Evolutionary conservation across 768 basidiomycete species (phyloP).

Genomic region (Hericium alpestre): DNA sequence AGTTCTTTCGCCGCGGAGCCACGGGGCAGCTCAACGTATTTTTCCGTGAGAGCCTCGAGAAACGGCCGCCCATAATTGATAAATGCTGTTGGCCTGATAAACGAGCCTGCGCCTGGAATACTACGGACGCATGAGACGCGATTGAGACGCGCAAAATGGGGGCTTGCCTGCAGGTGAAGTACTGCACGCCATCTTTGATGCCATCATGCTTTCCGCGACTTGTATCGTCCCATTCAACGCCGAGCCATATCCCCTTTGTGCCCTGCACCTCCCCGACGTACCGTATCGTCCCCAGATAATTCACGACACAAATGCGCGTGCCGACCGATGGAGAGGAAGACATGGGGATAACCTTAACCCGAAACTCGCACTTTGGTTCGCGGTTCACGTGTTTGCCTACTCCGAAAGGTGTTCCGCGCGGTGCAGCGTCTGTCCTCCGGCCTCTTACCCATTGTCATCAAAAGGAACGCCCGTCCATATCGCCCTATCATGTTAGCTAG

Average conservation of each 20-base stretch:
- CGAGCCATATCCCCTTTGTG: slow-evolving; percentile 72
- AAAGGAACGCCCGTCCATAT: background rate
- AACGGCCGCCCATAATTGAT: slow-evolving; percentile 61
- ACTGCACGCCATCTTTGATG: slow-evolving; percentile 59
- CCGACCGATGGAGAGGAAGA: slow-evolving; percentile 20
- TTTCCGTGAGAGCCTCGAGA: slow-evolving; percentile 57
- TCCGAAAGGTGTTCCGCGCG: too few relatives aligned
- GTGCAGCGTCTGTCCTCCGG: too few relatives aligned
- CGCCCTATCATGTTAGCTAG: slow-evolving; percentile 3
- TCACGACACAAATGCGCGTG: slow-evolving; percentile 43
- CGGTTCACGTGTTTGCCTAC: too few relatives aligned
- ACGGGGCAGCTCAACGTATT: slow-evolving; percentile 64
- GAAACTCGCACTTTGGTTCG: background rate
- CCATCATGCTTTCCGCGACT: slow-evolving; percentile 83
- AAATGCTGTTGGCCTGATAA: slow-evolving; percentile 59
- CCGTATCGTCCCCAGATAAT: slow-evolving; percentile 56
- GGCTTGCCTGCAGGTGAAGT: slow-evolving; percentile 71
- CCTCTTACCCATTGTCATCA: too few relatives aligned
- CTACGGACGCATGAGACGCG: slow-evolving; percentile 24
- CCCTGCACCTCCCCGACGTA: slow-evolving; percentile 57
- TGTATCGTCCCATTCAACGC: slow-evolving; percentile 94
- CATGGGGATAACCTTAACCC: background rate
- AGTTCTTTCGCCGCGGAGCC: slow-evolving; percentile 45
- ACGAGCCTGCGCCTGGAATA: slow-evolving; percentile 57
- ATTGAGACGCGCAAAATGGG: background rate